A percentile compares a stretch with the other conserved stretches of the same genome.
phyloP scores from a whole-genome alignment of 306 rosid genomes.

The Vigna nakashimae region DNA sequence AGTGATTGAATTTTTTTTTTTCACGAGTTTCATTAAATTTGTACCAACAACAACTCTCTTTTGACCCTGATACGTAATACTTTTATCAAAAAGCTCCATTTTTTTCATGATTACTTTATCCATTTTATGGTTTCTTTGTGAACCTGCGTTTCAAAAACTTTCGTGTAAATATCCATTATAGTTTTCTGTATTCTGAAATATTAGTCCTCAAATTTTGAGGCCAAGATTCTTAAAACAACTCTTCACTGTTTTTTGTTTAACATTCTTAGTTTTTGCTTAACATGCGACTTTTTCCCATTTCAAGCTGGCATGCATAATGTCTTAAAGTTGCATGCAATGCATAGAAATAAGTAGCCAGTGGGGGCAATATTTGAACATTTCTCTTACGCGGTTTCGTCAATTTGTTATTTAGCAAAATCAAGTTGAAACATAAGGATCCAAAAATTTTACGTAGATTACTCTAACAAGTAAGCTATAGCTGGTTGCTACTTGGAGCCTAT shows the following conservation, averaged over 20 bases:
- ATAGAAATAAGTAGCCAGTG: neutral
- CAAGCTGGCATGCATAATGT: slow-evolving; percentile 1
- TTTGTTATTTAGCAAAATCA: neutral
- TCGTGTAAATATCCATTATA: neutral
- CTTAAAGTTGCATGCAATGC: slow-evolving; percentile 3
- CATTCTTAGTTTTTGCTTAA: neutral
- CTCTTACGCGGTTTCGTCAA: slow-evolving; percentile 19
- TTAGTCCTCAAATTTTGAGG: neutral
- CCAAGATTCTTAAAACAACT: neutral
- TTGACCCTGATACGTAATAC: neutral
- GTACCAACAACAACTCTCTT: neutral
- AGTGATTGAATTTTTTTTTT: neutral
- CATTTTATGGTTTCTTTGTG: neutral
- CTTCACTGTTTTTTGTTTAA: neutral
- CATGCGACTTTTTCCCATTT: neutral
- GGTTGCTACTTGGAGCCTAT: neutral
- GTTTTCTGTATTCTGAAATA: neutral
- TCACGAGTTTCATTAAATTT: neutral
- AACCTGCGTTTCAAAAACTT: neutral
- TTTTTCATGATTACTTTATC: neutral
- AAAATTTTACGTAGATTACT: slow-evolving; percentile 1
- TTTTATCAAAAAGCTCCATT: neutral
- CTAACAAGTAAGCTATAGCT: neutral
- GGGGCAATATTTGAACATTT: slow-evolving; percentile 28
- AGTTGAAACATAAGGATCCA: neutral